Base-by-base conservation (phyloP, 257 asterid genomes). In the Ehretia macrophylla region DNA sequence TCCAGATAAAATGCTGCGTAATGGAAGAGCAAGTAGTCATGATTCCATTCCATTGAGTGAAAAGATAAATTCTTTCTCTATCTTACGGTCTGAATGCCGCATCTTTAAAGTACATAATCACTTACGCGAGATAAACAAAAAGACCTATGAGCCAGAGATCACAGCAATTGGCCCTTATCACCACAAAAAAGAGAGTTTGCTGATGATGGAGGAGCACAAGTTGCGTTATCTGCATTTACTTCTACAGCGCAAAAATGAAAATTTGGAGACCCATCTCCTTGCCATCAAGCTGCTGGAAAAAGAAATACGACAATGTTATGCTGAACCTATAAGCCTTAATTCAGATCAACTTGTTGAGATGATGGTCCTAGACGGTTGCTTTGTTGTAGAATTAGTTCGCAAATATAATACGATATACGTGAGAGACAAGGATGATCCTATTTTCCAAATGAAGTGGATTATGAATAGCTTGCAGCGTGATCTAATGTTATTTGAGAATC, bases 351-450 rank as follows among this genome's bases (percentile, higher is more conserved):
- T 80, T 22, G 56, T 68, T 0, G 68, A 55, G 18, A 80, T 80
- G 78, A 13, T 73, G 62, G 59, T 80, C 8, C 17, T 80, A 11
- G 85, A 80, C 20, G 78, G 80, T 22, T 73, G 77, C 59, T 80
- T 80, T 42, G 62, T 80, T 32, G 42, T 80, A 0, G 72, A 76
- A n/a, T 13, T 80, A 1, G 16, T 62, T n/a, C n/a, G n/a, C n/a
- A n/a, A n/a, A n/a, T n/a, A n/a, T n/a, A n/a, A n/a, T n/a, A n/a
- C n/a, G n/a, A n/a, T n/a, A n/a, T n/a, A n/a, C n/a, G n/a, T n/a
- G n/a, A n/a, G n/a, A n/a, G n/a, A n/a, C n/a, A n/a, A 12, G 51
- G 17, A 45, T 39, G 55, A 44, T 21, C 64, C 64, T 10, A 27
- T 45, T n/a, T 49, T 61, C 40, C 3, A 58, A n/a, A 38, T 37